These are phyloP conservation scores for Pseudocercospora crystallina DNA, from an alignment of 2,329 filamentous ascomycete genomes.

Conservation along the genomic window DNA sequence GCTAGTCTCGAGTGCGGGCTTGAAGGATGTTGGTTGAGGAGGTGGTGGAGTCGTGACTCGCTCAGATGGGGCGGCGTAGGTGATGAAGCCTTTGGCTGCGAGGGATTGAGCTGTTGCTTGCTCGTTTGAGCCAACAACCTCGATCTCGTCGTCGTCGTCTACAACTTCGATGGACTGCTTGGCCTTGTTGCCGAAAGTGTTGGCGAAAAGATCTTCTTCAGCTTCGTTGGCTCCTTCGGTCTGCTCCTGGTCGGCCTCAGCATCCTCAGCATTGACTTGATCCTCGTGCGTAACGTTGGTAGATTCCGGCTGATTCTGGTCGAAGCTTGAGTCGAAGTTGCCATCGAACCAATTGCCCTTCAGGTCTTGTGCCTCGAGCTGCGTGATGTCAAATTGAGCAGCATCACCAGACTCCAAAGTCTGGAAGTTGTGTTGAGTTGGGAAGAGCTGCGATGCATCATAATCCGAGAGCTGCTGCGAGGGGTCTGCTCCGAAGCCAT, in stretches of 20 bases:
- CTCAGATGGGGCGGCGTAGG: not conserved
- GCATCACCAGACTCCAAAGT: no score
- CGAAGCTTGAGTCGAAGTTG: not conserved
- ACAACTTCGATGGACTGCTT: not conserved
- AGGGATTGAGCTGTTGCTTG: constrained; percentile 4
- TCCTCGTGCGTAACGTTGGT: not conserved
- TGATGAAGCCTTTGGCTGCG: constrained; percentile 2
- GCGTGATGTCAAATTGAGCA: no score
- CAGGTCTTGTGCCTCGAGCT: no score
- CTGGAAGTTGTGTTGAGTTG: no score
- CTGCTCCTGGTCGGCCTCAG: constrained; percentile 4
- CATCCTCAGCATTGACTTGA: not conserved
- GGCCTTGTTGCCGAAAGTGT: constrained; percentile 7
- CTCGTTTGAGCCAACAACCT: constrained; percentile 8
- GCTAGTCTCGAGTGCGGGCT: not conserved
- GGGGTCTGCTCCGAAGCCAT: no score
- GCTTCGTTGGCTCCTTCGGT: not conserved
- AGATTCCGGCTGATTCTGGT: no score
- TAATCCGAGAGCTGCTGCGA: not conserved
- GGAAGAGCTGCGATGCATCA: not conserved
- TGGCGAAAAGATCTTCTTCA: constrained; percentile 10
- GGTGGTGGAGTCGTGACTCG: constrained; percentile 13
- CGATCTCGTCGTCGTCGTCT: constrained; percentile 1
- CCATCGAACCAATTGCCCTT: not conserved
- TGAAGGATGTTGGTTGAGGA: not conserved